Base-by-base conservation (phyloP, 495 filamentous ascomycete species). In the Saxispiralis lemnorum region DNA sequence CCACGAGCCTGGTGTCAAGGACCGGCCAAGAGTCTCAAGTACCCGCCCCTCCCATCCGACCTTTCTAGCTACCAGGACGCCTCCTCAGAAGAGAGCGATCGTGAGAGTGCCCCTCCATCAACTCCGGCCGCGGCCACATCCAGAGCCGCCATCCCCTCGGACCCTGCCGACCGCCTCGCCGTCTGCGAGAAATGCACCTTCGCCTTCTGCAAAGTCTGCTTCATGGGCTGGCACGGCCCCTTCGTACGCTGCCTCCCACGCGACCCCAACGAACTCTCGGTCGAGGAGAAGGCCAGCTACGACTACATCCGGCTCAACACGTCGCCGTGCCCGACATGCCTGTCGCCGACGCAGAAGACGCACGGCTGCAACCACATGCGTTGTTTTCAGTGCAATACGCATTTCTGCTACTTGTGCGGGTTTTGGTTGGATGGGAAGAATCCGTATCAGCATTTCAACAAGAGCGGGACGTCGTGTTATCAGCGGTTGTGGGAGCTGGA, bases 361-460 rank as follows among this genome's bases (percentile, higher is more conserved):
- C 75, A 83, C 52, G 89, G 89, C 28, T 97, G 89, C 73, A 97
- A 97, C 59, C 89, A 97, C 56, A 97, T 97, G 89, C 79, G 76
- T 13, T 97, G 89, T 58, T 84, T 79, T 59, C 76, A 80, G 43
- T 97, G 89, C 64, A 66, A 74, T 35, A 78, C 83, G 1, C 89
- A 96, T 59, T 97, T 95, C 55, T 97, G 89, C 61, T 97, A 96
- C 54, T 76, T 97, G 6, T 97, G 89, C 58, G 79, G 79, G 0
- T 68, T 74, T 11, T 97, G 85, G 79, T 68, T 97, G n/a, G 64
- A 73, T 15, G 70, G 78, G 2, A 64, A 59, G 14, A 87, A 95
- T 48, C 88, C 89, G 9, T 97, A 95, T 50, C 59, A 65, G 37
- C 89, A 97, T 57, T 97, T 84, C 64, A 95, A 93, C 53, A 72